Conservation (phyloP, 192 early-diverging fungal genomes). For the Coemansia sp. region DNA sequence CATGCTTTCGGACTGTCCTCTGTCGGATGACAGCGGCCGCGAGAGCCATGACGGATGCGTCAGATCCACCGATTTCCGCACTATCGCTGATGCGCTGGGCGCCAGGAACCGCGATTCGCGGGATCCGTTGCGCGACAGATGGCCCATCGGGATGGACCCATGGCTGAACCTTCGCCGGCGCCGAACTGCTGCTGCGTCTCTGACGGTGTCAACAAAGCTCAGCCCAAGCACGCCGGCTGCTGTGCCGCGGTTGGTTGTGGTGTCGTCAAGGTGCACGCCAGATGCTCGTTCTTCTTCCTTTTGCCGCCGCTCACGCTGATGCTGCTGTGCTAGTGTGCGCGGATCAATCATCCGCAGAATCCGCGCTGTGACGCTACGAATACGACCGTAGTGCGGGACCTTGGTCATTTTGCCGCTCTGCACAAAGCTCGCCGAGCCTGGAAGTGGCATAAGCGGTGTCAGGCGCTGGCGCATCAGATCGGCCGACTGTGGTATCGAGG, state of each 20-base stretch:
- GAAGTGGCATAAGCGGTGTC: not conserved
- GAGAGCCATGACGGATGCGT: slow-evolving; percentile 2
- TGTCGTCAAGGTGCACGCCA: slow-evolving; percentile 16
- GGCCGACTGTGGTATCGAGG: slow-evolving; percentile 20
- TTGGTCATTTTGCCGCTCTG: slow-evolving; percentile 53
- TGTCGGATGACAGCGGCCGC: slow-evolving; percentile 1
- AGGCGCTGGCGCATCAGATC: slow-evolving; percentile 7
- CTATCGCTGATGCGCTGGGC: not conserved
- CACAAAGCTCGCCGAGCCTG: slow-evolving; percentile 12
- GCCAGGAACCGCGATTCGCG: slow-evolving; percentile 16
- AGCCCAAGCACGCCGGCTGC: slow-evolving; percentile 34
- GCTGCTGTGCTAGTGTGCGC: slow-evolving; percentile 29
- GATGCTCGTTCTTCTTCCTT: slow-evolving; percentile 23
- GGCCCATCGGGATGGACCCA: slow-evolving; percentile 23
- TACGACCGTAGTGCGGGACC: slow-evolving; percentile 50
- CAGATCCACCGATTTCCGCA: not conserved
- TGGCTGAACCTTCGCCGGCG: slow-evolving; percentile 28
- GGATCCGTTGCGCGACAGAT: slow-evolving; percentile 29
- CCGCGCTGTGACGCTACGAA: slow-evolving; percentile 51
- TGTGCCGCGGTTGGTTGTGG: slow-evolving; percentile 14
- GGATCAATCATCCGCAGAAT: slow-evolving; percentile 52
- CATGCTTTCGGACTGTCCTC: not conserved
- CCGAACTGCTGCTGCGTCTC: slow-evolving; percentile 16
- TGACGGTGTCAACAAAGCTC: slow-evolving; percentile 29
- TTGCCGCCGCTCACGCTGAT: slow-evolving; percentile 19